Evolutionary conservation across 306 rosid genomes (phyloP).

Genomic region (Lathyrus aphaca): DNA sequence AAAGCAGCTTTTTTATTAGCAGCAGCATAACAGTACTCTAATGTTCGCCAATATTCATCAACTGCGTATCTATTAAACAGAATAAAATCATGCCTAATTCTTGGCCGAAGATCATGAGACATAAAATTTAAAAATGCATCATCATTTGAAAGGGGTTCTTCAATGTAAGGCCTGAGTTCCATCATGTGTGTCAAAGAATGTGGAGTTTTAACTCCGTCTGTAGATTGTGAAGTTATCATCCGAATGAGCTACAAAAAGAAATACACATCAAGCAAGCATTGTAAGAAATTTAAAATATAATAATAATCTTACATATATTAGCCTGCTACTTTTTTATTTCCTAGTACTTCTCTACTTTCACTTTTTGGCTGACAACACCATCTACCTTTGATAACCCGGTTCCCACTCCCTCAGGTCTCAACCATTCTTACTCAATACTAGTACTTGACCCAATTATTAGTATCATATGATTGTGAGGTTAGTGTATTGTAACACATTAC

Average conservation of each 20-base stretch:
- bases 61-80: conserved; percentile 77
- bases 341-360: conserved; percentile 4
- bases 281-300: conserved; percentile 12
- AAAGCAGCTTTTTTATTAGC: conserved; percentile 76
- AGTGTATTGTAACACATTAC: not conserved
- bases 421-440: conserved; percentile 1
- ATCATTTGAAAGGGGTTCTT: conserved; percentile 82
- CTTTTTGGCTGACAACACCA: not conserved
- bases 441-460: conserved; percentile 13
- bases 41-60: conserved; percentile 88
- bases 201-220: conserved; percentile 47
- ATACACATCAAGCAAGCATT: conserved; percentile 37
- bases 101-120: conserved; percentile 81
- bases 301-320: conserved; percentile 20
- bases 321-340: not conserved
- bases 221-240: conserved; percentile 53
- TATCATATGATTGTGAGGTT: not conserved
- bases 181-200: conserved; percentile 62
- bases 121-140: conserved; percentile 58
- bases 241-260: conserved; percentile 75
- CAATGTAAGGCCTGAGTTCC: conserved; percentile 91
- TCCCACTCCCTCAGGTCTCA: not conserved
- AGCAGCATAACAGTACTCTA: conserved; percentile 87
- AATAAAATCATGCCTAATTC: conserved; percentile 93
- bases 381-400: conserved; percentile 15